Base-by-base conservation (phyloP, 768 basidiomycete species). In the Termitomyces sp. region DNA sequence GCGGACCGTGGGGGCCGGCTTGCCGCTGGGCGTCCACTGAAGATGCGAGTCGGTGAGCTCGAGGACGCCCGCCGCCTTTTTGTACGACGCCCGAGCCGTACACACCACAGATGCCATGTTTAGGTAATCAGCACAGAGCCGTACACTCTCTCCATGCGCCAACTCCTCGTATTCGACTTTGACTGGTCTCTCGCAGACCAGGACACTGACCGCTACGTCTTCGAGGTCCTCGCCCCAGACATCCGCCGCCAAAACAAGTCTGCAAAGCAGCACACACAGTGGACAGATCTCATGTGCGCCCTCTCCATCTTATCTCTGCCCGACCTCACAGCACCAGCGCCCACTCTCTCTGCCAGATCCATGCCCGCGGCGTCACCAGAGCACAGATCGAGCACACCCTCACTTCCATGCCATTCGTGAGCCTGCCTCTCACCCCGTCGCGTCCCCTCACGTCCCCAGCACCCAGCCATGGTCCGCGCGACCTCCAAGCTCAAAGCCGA, bases 161-260 rank as follows among this genome's bases (percentile, higher is more conserved):
- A 94, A 66, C 86, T 98, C 51, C 77, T 98, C 58, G 86, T 98
- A 14, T 98, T 90, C 64, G 96, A 99, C 71, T 99, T 98, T 74
- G 96, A 99, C 80, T 98, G 95, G 96, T 93, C 91, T 36, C 81
- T 91, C 73, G 86, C 87, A 55, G 96, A 99, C 74, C 95, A 98
- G 75, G 97, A 99, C 75, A 88, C 94, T 0, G 97, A 98, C 72
- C 79, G 94, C 72, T 99, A 89, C 84, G 76, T 94, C 58, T 86
- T 92, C 62, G 92, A 95, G 69, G 92, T 96, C 57, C 81, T 94
- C 34, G 89, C 87, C 0, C 87, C 88, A 2, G 85, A 92, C 64
- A 78, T 98, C 44, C 90, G 97, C 54, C 78, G 92, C 47, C 84
- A 90, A 68, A 85, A 97, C 79, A 81, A 90, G 66, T 76, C 75